Base-by-base conservation (phyloP, 345 rosid species). In the Linum usitatissimum region DNA sequence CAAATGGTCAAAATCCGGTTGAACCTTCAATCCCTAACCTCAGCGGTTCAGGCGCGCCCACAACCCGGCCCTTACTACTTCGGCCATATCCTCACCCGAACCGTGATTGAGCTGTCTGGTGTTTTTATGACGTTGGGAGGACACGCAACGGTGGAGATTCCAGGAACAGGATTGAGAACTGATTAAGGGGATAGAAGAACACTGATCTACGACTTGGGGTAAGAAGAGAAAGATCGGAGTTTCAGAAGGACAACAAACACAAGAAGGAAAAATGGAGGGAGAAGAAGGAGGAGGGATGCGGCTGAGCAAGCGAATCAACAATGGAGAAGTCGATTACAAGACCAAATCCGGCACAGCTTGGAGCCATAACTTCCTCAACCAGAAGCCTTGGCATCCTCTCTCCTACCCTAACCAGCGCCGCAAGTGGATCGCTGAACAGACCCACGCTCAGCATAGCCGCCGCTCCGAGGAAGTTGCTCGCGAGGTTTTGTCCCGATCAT, bases 301-400 rank as follows among this genome's bases (percentile, higher is more conserved):
- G 79, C 78, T 88, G 80, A 87, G 97, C 83, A 85, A 83, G 84
- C 80, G 86, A 68, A 77, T 93, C 73, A 68, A 81, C 54, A 85
- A 73, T 1, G 72, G 80, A 1, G 99, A 93, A 70, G 99, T 90
- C 17, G 97, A 93, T 71, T 90, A 85, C 84, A 90, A 87, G 85
- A 83, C 81, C 13, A 93, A 90, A 76, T 65, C 97, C 9, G 99
- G 94, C 49, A 90, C 99, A 19, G 97, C 97, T 2, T 92, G 98
- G 97, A 92, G 98, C 83, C 98, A 92, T 70, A 81, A 89, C 28
- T 92, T 78, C 71, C 86, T 92, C 45, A 92, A 92, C 66, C 98
- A 92, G 79, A 92, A 92, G 86, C 98, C 98, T 60, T 92, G 98
- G 98, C 97, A 90, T 78, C 99, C 99, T 9, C 96, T 93, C 68